Conservation (phyloP, 768 basidiomycete species). For the Trichaptum fuscoviolaceum region DNA sequence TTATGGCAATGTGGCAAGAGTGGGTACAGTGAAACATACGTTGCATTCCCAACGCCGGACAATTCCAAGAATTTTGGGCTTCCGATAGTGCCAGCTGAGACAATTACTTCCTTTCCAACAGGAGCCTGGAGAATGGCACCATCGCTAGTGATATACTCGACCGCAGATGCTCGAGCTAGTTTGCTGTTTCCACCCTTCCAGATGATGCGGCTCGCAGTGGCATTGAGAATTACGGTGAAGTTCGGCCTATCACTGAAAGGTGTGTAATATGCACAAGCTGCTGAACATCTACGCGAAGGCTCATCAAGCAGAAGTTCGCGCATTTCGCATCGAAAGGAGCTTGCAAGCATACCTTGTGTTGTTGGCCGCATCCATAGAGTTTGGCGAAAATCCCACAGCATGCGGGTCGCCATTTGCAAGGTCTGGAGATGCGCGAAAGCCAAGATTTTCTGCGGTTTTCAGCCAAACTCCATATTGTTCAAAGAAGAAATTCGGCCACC, state of each 20-base stretch:
- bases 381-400: slow-evolving; percentile 9
- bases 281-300: slow-evolving; percentile 27
- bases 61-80: slow-evolving; percentile 36
- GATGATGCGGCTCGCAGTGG: slow-evolving; percentile 43
- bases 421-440: background rate
- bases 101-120: slow-evolving; percentile 45
- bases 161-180: slow-evolving; percentile 39
- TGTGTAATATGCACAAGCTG: slow-evolving; percentile 49
- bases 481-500: slow-evolving; percentile 37
- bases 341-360: slow-evolving; percentile 9
- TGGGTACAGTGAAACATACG: background rate
- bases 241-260: slow-evolving; percentile 47
- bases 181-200: slow-evolving; percentile 26
- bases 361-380: slow-evolving; percentile 11
- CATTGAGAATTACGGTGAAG: slow-evolving; percentile 47
- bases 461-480: background rate
- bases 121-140: slow-evolving; percentile 34
- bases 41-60: slow-evolving; percentile 34
- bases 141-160: slow-evolving; percentile 39
- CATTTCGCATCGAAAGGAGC: background rate
- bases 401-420: slow-evolving; percentile 11
- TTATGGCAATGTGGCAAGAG: background rate
- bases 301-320: slow-evolving; percentile 24
- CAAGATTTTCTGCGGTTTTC: slow-evolving; percentile 12
- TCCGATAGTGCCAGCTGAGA: slow-evolving; percentile 48